A percentile compares a stretch with the other conserved stretches of the same genome.
These are phyloP conservation scores for Asterionellopsis glacialis DNA, from an alignment of 108 stramenopile genomes.

Conservation along the genomic window DNA sequence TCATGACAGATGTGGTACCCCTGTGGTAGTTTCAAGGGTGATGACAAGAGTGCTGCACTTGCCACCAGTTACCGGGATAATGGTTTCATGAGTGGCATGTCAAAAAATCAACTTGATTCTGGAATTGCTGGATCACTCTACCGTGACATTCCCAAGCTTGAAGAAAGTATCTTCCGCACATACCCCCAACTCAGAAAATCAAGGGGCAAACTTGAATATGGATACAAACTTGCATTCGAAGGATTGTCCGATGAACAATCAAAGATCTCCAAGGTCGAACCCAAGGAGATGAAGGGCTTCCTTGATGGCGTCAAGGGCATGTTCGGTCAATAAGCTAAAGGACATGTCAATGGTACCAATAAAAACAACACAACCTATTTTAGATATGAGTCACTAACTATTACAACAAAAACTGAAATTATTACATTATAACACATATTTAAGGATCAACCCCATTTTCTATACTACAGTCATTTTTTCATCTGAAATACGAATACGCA, in stretches of 20 bases:
- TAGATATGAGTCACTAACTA: no score
- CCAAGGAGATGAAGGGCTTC: constrained; percentile 66
- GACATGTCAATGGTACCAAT: neutral
- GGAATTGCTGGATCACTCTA: constrained; percentile 67
- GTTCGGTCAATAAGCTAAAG: constrained; percentile 46
- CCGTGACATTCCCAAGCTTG: constrained; percentile 47
- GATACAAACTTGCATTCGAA: constrained; percentile 66
- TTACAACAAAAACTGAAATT: no score
- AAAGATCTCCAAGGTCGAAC: constrained; percentile 58
- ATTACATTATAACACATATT: no score
- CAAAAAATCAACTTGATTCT: constrained; percentile 80
- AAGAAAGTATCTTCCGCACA: constrained; percentile 61
- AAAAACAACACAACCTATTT: no score
- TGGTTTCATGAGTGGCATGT: constrained; percentile 57
- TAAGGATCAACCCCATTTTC: no score
- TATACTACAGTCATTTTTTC: no score
- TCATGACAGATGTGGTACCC: constrained; percentile 90
- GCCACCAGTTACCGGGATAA: constrained; percentile 44
- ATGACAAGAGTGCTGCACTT: constrained; percentile 74
- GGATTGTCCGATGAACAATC: constrained; percentile 68
- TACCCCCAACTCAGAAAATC: constrained; percentile 73
- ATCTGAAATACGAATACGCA: no score
- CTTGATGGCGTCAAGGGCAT: constrained; percentile 64
- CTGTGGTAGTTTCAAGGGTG: constrained; percentile 87
- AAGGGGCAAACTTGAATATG: constrained; percentile 67